Conservation (phyloP, 1,139 yeast genomes). For the Wickerhamomyces sp. region DNA sequence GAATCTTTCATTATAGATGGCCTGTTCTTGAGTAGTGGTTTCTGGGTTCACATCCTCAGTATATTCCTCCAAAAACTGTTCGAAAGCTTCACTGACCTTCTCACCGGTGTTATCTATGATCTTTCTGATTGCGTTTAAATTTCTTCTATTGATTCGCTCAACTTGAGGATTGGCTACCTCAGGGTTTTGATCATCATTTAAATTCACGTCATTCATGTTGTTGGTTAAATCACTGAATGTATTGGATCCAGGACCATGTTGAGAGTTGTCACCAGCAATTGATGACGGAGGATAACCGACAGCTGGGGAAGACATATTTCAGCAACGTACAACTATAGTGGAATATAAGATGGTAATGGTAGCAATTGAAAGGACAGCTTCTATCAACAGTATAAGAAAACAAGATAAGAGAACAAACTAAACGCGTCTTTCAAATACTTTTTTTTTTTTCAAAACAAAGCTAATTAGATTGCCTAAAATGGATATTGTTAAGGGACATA, state of each 20-base stretch:
- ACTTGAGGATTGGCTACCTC: slow-evolving; percentile 10
- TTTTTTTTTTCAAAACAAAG: neutral
- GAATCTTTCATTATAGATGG: slow-evolving; percentile 31
- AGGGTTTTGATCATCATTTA: slow-evolving; percentile 5
- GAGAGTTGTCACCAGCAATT: slow-evolving; percentile 8
- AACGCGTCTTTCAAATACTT: slow-evolving; percentile 1
- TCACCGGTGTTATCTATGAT: slow-evolving; percentile 92
- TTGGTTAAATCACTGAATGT: slow-evolving; percentile 22
- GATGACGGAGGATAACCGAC: slow-evolving; percentile 20
- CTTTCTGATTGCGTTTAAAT: slow-evolving; percentile 69
- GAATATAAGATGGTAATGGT: neutral
- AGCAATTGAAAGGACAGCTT: no score
- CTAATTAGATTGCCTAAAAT: slow-evolving; percentile 9
- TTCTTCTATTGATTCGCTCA: slow-evolving; percentile 26
- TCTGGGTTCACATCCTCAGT: slow-evolving; percentile 28
- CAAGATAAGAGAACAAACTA: neutral
- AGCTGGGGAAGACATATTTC: slow-evolving; percentile 18
- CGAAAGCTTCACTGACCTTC: slow-evolving; percentile 87
- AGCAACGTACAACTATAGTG: no score
- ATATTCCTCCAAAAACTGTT: slow-evolving; percentile 71
- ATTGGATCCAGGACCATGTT: slow-evolving; percentile 8
- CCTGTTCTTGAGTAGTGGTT: slow-evolving; percentile 25
- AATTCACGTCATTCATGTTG: neutral
- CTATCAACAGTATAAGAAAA: neutral
- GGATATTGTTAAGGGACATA: neutral